Evolutionary conservation across 1,284 basidiomycete genomes (phyloP).

Genomic region (Pyrrhoderma noxium): DNA sequence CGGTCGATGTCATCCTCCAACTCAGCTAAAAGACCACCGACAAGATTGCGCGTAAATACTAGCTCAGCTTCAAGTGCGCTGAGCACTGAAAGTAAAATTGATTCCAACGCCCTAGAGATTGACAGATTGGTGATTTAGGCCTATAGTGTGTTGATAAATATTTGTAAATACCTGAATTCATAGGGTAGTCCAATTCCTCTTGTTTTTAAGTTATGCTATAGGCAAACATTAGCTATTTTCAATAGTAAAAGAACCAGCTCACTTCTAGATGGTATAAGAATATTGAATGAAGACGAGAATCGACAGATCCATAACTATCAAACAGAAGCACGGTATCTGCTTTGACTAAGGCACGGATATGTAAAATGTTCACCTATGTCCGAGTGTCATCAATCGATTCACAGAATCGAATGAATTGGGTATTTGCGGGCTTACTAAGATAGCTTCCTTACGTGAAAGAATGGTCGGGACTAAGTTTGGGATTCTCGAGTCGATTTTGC

Average conservation of each 20-base stretch:
- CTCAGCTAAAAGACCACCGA: constrained; percentile 83
- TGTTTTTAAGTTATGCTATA: constrained; percentile 70
- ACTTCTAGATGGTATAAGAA: constrained; percentile 88
- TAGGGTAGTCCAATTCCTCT: constrained; percentile 68
- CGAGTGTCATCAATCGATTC: constrained; percentile 14
- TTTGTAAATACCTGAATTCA: constrained; percentile 94
- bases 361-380: constrained; percentile 80
- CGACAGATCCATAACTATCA: constrained; percentile 81
- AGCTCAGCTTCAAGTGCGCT: constrained; percentile 91
- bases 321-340: constrained; percentile 89
- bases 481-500: constrained; percentile 92
- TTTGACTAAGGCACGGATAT: constrained; percentile 92
- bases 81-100: constrained; percentile 80
- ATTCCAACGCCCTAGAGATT: constrained; percentile 76
- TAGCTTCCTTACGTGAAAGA: constrained; percentile 79
- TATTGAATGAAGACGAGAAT: constrained; percentile 77
- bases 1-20: constrained; percentile 91
- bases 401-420: constrained; percentile 5
- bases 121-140: no score
- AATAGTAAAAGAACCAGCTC: constrained; percentile 24
- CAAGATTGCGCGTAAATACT: constrained; percentile 81
- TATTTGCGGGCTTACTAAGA: constrained; percentile 54
- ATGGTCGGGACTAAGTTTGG: constrained; percentile 95
- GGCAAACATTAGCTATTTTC: constrained; percentile 1
- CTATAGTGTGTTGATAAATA: no score